phyloP scores from a whole-genome alignment of 2,329 filamentous ascomycete genomes.

The Mycosphaerella sp. region DNA sequence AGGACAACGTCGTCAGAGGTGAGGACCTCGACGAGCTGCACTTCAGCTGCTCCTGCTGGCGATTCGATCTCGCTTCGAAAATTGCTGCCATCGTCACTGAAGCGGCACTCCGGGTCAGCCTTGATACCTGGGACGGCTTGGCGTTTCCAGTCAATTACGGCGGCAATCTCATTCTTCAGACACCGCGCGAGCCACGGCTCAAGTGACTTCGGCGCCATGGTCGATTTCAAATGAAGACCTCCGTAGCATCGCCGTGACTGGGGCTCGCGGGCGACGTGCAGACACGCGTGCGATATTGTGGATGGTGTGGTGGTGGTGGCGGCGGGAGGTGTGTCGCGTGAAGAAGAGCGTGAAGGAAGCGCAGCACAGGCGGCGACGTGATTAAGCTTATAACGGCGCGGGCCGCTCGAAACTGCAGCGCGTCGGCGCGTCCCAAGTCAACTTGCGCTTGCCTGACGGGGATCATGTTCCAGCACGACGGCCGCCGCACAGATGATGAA shows the following conservation, averaged over 20 bases:
- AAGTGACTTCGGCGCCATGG: conserved; percentile 22
- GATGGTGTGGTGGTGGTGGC: not conserved
- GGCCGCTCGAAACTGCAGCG: too few relatives aligned
- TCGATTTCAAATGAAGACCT: not conserved
- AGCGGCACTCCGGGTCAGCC: conserved; percentile 23
- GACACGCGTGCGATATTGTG: not conserved
- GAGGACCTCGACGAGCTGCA: conserved; percentile 23
- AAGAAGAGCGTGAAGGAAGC: too few relatives aligned
- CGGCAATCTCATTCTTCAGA: conserved; percentile 24
- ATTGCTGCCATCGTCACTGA: conserved; percentile 32
- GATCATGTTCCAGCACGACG: too few relatives aligned
- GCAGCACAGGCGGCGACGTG: too few relatives aligned
- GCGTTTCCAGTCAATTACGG: conserved; percentile 27
- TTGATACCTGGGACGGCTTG: conserved; percentile 19
- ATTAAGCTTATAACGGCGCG: too few relatives aligned
- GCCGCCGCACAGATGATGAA: too few relatives aligned
- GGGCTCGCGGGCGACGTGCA: not conserved
- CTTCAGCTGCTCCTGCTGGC: conserved; percentile 1
- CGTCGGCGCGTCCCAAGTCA: too few relatives aligned
- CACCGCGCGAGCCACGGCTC: conserved; percentile 28
- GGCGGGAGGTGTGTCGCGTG: not conserved
- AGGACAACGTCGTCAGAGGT: conserved; percentile 11
- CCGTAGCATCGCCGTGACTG: conserved; percentile 7
- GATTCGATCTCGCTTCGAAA: conserved; percentile 23
- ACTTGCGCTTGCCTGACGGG: too few relatives aligned